These are phyloP conservation scores for Nicotiana paniculata DNA, from an alignment of 257 asterid species.

Conservation along the genomic window DNA sequence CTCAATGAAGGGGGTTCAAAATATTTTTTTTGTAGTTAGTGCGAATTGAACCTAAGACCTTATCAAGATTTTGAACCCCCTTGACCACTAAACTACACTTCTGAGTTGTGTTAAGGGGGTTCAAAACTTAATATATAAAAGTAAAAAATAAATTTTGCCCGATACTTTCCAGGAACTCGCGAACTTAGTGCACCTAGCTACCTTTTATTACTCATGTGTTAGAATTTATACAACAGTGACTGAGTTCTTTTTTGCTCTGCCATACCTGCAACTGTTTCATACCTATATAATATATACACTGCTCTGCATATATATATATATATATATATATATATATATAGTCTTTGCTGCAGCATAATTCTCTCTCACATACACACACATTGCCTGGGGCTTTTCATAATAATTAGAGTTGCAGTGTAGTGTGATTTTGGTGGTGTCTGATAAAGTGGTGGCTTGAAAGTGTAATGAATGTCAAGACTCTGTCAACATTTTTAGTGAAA, in stretches of 20 bases:
- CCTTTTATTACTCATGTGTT: background rate
- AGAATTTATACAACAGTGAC: background rate
- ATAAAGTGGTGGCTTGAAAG: conserved; percentile 36
- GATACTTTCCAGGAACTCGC: too few relatives aligned
- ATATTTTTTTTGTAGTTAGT: too few relatives aligned
- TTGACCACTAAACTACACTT: too few relatives aligned
- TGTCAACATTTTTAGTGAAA: conserved; percentile 13
- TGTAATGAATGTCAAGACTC: conserved; percentile 24
- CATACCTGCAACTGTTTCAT: background rate
- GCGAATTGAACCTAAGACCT: too few relatives aligned
- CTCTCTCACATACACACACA: conserved; percentile 17
- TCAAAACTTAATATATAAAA: too few relatives aligned
- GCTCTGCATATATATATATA: background rate
- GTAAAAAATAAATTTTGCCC: too few relatives aligned
- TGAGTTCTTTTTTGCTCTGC: background rate
- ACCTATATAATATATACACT: background rate
- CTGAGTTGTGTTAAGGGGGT: too few relatives aligned
- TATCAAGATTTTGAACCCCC: too few relatives aligned
- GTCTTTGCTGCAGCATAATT: background rate
- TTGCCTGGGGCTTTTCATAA: conserved; percentile 18
- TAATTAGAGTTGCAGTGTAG: conserved; percentile 23
- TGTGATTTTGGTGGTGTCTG: conserved; percentile 16
- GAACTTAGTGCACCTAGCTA: too few relatives aligned
- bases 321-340: background rate
- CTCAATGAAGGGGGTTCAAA: too few relatives aligned